Evolutionary conservation across 768 basidiomycete species (phyloP), one percentile per base, ranked within the genome.

Genomic region (Hortiboletus campestris): DNA sequence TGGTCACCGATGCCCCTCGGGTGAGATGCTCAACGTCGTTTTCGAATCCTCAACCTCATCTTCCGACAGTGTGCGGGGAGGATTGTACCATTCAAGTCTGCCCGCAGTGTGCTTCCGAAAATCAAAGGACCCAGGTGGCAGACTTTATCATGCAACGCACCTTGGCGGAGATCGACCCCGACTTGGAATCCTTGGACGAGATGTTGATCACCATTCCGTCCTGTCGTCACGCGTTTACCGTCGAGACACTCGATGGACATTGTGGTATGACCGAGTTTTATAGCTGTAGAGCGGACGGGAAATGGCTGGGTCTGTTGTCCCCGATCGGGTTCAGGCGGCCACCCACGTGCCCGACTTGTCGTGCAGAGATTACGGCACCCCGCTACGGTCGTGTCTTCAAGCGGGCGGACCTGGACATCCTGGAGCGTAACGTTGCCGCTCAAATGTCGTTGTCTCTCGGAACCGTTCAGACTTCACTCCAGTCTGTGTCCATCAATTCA

Each of bases 241-340:
- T 87, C 16, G 87, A 86, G 65, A 85, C 85, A 0, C 74, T 90
- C 20, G 88, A 89, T 59, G 87, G 85, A 0, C 72, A 76, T 41
- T 83, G 80, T 58, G 63, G 70, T 12, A 74, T 89, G 68, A 44
- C 48, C 0, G 76, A 80, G 4, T 85, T 78, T 61, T 89, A 89
- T 64, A 58, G 53, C 2, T 63, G 66, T 47, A 49, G 62, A 1
- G 14, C 7, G 2, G 61, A 75, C 13, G 78, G 75, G 8, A 66
- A 49, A 35, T 86, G 80, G 80, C 19, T 63, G 13, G 75, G 76
- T 6, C 66, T 84, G 25, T 63, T 67, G 40, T 68, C 76, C 9
- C 83, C 84, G 1, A 41, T 54, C 16, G 74, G 71, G 8, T 76
- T 72, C 63, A 69, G 32, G 40, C 51, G 60, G 39, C 79, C 80